Percentiles rank a stretch among this genome's conserved stretches.
Evolutionary conservation across 352 stramenopile genomes (phyloP).

Genomic region (Phytophthora ramorum): DNA sequence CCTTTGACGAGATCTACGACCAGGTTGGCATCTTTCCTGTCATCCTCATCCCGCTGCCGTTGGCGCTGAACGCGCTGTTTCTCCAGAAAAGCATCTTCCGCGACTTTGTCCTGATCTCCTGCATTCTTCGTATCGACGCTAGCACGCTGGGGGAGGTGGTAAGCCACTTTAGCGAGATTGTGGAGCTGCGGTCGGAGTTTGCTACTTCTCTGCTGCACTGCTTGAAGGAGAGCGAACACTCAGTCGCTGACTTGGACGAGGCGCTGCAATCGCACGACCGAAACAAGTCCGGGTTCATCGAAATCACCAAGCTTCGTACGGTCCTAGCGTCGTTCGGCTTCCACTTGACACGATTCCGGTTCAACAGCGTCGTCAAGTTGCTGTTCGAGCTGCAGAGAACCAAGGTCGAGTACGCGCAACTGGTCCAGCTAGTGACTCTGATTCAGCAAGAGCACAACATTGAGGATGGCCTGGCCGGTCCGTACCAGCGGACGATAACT

Average conservation of each 20-base stretch:
- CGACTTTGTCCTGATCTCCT: constrained; percentile 62
- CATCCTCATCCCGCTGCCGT: constrained; percentile 42
- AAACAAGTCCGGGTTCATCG: constrained; percentile 35
- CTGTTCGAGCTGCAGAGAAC: constrained; percentile 54
- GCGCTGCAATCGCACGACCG: constrained; percentile 35
- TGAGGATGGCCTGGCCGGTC: constrained; percentile 5
- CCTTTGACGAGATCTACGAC: constrained; percentile 40
- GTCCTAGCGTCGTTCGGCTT: constrained; percentile 52
- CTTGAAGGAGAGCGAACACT: constrained; percentile 24
- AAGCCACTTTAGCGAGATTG: constrained; percentile 62
- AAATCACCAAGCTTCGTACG: constrained; percentile 50
- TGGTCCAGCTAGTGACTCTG: constrained; percentile 45
- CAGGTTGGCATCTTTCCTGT: constrained; percentile 28
- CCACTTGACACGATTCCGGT: constrained; percentile 56
- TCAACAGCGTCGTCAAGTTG: constrained; percentile 63
- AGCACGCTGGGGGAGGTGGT: constrained; percentile 56
- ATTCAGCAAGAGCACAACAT: constrained; percentile 27
- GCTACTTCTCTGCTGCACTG: constrained; percentile 32
- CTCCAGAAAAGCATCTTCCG: constrained; percentile 65
- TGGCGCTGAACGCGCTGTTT: constrained; percentile 58
- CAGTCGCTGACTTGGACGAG: constrained; percentile 36
- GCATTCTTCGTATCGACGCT: constrained; percentile 57
- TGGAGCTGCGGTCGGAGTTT: constrained; percentile 61
- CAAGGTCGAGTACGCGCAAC: constrained; percentile 54
- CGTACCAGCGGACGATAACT: constrained; percentile 16